Evolutionary conservation across 768 basidiomycete genomes (phyloP).

Genomic region (Auriscalpium microsporum): DNA sequence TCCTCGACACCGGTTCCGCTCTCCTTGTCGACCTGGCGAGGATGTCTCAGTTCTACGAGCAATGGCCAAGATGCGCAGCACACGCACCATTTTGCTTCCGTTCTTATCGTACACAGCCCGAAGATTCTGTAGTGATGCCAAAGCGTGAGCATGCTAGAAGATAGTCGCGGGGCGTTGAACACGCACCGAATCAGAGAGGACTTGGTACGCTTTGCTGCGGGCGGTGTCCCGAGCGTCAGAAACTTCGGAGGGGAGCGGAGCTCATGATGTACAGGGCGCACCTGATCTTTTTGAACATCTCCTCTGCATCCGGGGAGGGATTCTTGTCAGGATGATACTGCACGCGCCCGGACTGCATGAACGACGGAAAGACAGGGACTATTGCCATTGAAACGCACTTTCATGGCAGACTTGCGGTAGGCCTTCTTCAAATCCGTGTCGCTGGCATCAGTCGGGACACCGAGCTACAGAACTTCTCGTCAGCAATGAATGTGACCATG

Average conservation of each 20-base stretch:
- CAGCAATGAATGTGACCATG: neutral
- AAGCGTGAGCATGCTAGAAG: neutral
- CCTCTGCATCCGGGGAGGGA: conserved; percentile 82
- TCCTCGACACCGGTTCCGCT: conserved; percentile 79
- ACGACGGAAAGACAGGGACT: no score
- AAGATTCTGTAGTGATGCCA: conserved; percentile 45
- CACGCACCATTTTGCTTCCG: conserved; percentile 76
- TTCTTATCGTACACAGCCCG: conserved; percentile 92
- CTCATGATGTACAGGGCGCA: conserved; percentile 22
- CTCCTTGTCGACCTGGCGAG: conserved; percentile 59
- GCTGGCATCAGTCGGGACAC: conserved; percentile 61
- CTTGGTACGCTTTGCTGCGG: conserved; percentile 87
- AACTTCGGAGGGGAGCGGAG: neutral
- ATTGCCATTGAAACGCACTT: conserved; percentile 37
- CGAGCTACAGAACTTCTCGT: conserved; percentile 40
- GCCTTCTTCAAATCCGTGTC: conserved; percentile 89
- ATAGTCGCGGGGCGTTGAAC: neutral
- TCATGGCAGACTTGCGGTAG: conserved; percentile 90
- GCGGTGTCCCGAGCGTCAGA: conserved; percentile 2
- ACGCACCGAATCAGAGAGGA: conserved; percentile 71
- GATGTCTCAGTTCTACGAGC: neutral
- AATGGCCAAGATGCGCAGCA: neutral
- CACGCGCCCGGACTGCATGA: neutral
- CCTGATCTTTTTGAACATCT: conserved; percentile 97
- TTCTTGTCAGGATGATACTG: conserved; percentile 98